A percentile compares a stretch with the other conserved stretches of the same genome.
Evolutionary conservation across 1,139 yeast genomes (phyloP).

Genomic region (Petasospora rhodanensis): DNA sequence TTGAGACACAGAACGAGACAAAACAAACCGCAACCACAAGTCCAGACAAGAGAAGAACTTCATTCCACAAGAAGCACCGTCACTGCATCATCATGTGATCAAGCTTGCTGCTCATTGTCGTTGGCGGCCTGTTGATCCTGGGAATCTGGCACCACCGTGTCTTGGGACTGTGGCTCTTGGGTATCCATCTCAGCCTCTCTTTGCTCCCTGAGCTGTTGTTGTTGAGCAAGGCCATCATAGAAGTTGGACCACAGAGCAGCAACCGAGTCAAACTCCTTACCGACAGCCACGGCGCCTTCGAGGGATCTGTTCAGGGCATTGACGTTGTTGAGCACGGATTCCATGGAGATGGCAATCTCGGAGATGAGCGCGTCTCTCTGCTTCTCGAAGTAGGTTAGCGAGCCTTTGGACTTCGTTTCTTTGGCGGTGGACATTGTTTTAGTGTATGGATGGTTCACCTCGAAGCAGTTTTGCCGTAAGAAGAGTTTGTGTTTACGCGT

Average conservation of each 20-base stretch:
- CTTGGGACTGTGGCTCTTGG: background rate
- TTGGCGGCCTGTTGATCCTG: background rate
- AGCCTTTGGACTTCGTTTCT: slow-evolving; percentile 5
- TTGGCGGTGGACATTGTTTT: slow-evolving; percentile 5
- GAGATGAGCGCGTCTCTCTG: slow-evolving; percentile 39
- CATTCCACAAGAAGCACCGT: slow-evolving; percentile 5
- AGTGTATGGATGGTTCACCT: no score
- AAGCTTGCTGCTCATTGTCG: slow-evolving; percentile 1
- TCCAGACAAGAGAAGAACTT: slow-evolving; percentile 4
- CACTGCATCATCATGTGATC: slow-evolving; percentile 6
- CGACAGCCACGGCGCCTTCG: slow-evolving; percentile 48
- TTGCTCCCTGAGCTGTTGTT: slow-evolving; percentile 18
- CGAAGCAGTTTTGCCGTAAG: no score
- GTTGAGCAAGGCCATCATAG: slow-evolving; percentile 36
- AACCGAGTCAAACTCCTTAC: slow-evolving; percentile 49
- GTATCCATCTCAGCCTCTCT: background rate
- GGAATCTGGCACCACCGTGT: background rate
- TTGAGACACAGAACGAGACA: background rate
- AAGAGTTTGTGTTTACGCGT: no score
- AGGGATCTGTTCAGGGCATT: slow-evolving; percentile 47
- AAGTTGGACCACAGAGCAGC: slow-evolving; percentile 47
- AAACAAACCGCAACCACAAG: background rate
- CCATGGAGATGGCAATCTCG: slow-evolving; percentile 42
- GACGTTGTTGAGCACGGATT: slow-evolving; percentile 43
- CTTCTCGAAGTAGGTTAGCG: slow-evolving; percentile 35